phyloP scores from a whole-genome alignment of 768 basidiomycete species.

The Trametes sanguinea region DNA sequence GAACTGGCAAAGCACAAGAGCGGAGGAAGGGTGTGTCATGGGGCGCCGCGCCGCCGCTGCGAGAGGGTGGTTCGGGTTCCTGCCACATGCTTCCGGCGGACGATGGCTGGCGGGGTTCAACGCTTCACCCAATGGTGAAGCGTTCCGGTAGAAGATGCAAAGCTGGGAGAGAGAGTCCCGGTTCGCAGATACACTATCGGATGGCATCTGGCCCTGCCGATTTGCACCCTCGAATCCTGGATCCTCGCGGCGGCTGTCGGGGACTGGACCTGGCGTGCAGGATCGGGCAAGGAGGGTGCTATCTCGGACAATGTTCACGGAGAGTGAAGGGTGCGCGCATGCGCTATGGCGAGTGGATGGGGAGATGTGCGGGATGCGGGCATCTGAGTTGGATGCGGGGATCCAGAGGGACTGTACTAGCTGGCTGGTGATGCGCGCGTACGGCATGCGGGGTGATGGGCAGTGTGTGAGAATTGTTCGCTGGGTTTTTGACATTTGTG shows the following conservation, averaged over 20 bases:
- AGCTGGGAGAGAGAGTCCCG: neutral
- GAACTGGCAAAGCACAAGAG: no score
- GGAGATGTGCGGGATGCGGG: no score
- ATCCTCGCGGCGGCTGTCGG: slow-evolving; percentile 13
- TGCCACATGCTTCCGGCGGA: neutral
- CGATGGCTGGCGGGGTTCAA: neutral
- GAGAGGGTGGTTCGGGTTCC: neutral
- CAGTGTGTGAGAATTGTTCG: neutral
- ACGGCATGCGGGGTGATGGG: neutral
- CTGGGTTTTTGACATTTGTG: neutral
- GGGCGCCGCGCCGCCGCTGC: neutral
- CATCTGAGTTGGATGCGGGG: neutral
- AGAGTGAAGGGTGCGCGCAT: neutral
- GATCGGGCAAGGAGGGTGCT: slow-evolving; percentile 2
- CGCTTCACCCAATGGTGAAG: slow-evolving; percentile 8
- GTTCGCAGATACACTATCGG: slow-evolving; percentile 22
- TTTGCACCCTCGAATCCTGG: slow-evolving; percentile 21
- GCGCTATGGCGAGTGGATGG: neutral
- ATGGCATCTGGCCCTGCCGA: slow-evolving; percentile 24
- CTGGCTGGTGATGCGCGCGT: no score
- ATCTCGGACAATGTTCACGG: slow-evolving; percentile 1
- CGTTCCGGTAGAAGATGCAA: slow-evolving; percentile 10
- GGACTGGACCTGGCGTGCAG: neutral
- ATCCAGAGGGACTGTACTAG: no score
- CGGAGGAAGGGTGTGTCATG: neutral